Evolutionary conservation across 768 basidiomycete genomes (phyloP), one percentile per base, ranked within the genome.

Genomic region (Neoboletus magnificus): DNA sequence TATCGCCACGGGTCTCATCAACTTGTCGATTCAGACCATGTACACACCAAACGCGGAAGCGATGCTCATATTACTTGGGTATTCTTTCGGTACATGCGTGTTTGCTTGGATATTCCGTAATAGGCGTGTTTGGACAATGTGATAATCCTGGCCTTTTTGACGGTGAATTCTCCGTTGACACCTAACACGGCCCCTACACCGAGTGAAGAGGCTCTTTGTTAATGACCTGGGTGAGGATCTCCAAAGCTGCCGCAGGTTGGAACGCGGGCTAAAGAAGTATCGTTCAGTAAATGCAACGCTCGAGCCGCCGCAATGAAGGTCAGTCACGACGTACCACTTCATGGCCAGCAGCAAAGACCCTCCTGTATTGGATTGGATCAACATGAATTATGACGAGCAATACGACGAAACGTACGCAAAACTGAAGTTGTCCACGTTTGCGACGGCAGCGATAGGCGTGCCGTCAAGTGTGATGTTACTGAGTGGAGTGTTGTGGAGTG

Each of bases 11-110:
- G 96, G 96, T 0, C 60, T 91, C 13, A 76, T 95, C 58, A 99
- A 98, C 67, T 62, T 98, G 35, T 76, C 81, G 1, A 77, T 95
- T 56, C 71, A 73, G 59, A 98, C 93, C 10, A 93, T 98, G 85
- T 91, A 94, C 63, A 77, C 79, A 25, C 73, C 79, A 1, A 75
- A 86, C 53, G 43, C 55, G 35, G 62, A 72, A 35, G 86, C 91
- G 7, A 77, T 95, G 77, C 52, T 73, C 6, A 79, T 94, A 37
- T 70, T 98, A 11, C 59, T 72, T 5, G 65, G 64, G 6, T 98
- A 98, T 69, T 74, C 82, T 3, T 72, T 81, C 9, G 76, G 69
- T 1, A 69, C 91, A 11, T 88, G 83, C 58, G 71, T 67, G 1
- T 70, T 84, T 8, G 90, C 87, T 9, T 94, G 92, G 91, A 50